phyloP scores from a whole-genome alignment of 73 alveolate genomes.

The Paramecium pentaurelia region DNA sequence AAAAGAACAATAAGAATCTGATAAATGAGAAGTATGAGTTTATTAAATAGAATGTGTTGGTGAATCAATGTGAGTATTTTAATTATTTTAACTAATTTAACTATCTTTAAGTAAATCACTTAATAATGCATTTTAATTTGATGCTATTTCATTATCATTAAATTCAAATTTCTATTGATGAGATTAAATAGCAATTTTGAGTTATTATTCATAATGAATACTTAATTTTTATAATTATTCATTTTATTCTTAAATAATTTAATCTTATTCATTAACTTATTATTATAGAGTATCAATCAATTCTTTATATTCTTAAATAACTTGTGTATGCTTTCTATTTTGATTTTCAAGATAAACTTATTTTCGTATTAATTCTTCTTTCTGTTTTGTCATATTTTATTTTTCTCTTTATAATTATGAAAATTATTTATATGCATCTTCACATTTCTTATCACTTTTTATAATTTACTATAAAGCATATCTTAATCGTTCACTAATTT shows the following conservation, averaged over 20 bases:
- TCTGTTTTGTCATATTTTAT: background rate
- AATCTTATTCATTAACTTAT: background rate
- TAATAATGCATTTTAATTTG: background rate
- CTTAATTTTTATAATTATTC: background rate
- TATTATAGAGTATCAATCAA: background rate
- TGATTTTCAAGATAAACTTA: background rate
- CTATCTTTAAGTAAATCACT: slow-evolving; percentile 15
- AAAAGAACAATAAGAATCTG: background rate
- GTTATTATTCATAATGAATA: background rate
- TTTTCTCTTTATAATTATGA: background rate
- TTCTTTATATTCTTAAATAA: background rate
- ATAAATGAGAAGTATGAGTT: background rate
- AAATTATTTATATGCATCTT: background rate
- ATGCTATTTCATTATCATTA: background rate
- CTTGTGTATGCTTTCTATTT: background rate
- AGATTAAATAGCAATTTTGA: background rate
- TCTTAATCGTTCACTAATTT: background rate
- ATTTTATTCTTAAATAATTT: background rate
- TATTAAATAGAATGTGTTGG: background rate
- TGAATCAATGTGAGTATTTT: background rate
- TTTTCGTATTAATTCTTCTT: background rate
- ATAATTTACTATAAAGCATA: background rate
- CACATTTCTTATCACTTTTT: slow-evolving; percentile 22
- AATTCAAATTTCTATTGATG: background rate
- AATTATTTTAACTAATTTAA: background rate